Conservation (phyloP, 495 filamentous ascomycete genomes). For the Aspergillus cristatus region DNA sequence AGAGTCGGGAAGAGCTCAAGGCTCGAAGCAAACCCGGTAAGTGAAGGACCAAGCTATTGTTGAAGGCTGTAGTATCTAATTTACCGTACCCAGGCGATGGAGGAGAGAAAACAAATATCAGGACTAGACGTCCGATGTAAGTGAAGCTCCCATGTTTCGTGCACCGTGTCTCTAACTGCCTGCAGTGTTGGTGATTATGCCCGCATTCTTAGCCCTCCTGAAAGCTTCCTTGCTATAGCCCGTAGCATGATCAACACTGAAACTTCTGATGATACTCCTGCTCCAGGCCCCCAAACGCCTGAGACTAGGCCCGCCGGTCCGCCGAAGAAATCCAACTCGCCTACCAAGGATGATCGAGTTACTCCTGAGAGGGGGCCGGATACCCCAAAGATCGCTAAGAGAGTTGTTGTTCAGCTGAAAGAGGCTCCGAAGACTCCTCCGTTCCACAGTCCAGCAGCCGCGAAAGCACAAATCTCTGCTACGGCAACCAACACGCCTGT, state of each 20-base stretch:
- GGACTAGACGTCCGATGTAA: constrained; percentile 13
- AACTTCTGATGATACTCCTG: background rate
- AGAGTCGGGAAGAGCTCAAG: background rate
- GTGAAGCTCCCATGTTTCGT: constrained; percentile 1
- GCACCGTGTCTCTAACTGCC: constrained; percentile 5
- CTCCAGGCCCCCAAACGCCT: background rate
- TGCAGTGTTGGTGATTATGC: constrained; percentile 5
- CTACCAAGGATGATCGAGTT: background rate
- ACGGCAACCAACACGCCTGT: no score
- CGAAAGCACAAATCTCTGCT: no score
- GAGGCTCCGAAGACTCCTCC: no score
- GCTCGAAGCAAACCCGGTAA: background rate
- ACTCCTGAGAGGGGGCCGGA: no score
- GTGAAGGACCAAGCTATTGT: background rate
- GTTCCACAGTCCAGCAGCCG: no score
- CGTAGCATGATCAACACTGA: constrained; percentile 4
- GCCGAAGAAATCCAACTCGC: no score
- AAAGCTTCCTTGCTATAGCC: constrained; percentile 12
- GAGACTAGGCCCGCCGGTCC: background rate
- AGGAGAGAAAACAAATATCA: background rate
- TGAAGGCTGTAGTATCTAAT: background rate
- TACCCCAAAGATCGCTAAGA: no score
- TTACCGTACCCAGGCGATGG: no score
- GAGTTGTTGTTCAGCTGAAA: no score
- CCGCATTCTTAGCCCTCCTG: constrained; percentile 9